These are phyloP conservation scores for Glaciozyma antarctica DNA, from an alignment of 768 basidiomycete species.

Conservation along the genomic window DNA sequence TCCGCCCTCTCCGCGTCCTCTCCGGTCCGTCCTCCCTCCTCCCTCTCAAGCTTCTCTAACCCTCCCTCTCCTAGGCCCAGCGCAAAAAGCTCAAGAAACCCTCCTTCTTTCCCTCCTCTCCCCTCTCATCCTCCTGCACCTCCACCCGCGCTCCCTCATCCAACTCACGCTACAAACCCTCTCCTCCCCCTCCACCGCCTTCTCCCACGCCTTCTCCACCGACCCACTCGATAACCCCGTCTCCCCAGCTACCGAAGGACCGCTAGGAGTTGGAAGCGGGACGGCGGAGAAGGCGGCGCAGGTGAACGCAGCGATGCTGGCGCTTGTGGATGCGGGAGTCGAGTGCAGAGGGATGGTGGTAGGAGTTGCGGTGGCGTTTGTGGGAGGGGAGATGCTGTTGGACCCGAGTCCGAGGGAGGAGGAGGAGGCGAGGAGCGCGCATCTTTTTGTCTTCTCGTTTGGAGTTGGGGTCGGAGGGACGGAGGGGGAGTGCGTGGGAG, in stretches of 20 bases:
- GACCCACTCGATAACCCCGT: conserved; percentile 5
- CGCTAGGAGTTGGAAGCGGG: neutral
- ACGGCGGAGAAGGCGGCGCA: conserved; percentile 34
- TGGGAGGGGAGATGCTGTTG: conserved; percentile 30
- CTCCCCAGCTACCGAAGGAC: neutral
- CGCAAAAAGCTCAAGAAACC: conserved; percentile 37
- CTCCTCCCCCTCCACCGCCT: conserved; percentile 32
- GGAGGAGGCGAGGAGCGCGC: conserved; percentile 22
- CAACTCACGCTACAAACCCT: conserved; percentile 43
- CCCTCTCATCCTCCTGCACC: conserved; percentile 38
- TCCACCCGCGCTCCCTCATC: conserved; percentile 42
- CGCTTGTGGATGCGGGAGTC: conserved; percentile 39
- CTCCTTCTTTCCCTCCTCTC: conserved; percentile 36
- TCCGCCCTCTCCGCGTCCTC: conserved; percentile 40
- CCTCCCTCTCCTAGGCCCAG: conserved; percentile 33
- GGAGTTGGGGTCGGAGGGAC: conserved; percentile 19
- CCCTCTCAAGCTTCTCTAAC: neutral
- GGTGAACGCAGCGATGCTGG: conserved; percentile 40
- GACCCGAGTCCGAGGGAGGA: conserved; percentile 40
- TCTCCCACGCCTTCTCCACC: conserved; percentile 17
- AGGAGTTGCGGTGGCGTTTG: conserved; percentile 32
- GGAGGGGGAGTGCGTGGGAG: conserved; percentile 27
- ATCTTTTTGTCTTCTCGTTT: conserved; percentile 31
- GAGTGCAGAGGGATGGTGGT: conserved; percentile 36
- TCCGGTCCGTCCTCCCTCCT: conserved; percentile 35